phyloP scores from a whole-genome alignment of 2,329 filamentous ascomycete genomes.

The Pseudogymnoascus sp. region DNA sequence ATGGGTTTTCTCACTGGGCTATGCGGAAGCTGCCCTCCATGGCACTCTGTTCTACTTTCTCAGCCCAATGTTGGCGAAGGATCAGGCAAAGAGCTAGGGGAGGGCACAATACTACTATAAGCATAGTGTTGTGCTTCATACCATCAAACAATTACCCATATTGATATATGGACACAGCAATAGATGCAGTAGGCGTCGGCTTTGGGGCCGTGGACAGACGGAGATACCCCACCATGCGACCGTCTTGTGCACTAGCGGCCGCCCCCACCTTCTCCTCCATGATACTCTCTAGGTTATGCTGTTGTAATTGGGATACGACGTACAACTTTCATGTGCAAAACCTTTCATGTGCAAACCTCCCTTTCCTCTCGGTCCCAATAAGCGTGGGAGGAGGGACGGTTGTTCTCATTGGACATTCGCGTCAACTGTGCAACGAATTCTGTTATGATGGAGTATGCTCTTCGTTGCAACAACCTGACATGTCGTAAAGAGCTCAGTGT shows the following conservation, averaged over 20 bases:
- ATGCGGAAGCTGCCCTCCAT: not conserved
- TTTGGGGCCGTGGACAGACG: not conserved
- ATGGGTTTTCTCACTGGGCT: not conserved
- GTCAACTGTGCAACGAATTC: not conserved
- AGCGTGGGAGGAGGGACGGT: not conserved
- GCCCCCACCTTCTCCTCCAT: not conserved
- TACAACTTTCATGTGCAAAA: not conserved
- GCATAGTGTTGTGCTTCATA: not conserved
- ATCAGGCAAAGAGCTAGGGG: not conserved
- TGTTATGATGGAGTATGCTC: conserved; percentile 57
- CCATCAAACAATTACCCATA: not conserved
- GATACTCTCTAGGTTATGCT: not conserved
- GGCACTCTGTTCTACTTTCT: not conserved
- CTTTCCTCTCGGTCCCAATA: not conserved
- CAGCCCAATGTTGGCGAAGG: not conserved
- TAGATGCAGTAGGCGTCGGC: not conserved
- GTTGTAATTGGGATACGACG: not conserved
- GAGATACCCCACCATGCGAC: not conserved
- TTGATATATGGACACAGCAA: not conserved
- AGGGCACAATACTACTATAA: not conserved
- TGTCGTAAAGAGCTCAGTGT: conserved; percentile 64
- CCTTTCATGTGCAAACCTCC: not conserved
- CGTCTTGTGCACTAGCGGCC: not conserved
- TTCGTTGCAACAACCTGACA: conserved; percentile 73
- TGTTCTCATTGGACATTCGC: not conserved